Evolutionary conservation across 208 protist genomes (phyloP), one percentile per base, ranked within the genome.

Genomic region (Acanthamoeba royreba): DNA sequence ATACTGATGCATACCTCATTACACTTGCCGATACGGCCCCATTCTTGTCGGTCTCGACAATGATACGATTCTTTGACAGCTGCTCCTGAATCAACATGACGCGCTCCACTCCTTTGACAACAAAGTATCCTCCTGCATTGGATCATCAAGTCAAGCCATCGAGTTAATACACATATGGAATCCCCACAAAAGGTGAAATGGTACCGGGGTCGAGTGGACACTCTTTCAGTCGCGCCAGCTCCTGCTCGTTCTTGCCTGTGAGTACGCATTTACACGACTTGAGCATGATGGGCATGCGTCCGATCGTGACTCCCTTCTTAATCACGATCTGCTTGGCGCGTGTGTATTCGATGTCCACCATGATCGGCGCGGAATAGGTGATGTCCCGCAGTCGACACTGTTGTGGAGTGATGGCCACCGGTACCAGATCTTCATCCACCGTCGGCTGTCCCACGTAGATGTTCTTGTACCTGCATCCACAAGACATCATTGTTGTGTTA

Each of bases 231-330:
- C 95, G 92, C 40, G 99, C 97, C 31, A 99, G 96, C 95, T 99
- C 97, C 69, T 98, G 98, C 11, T 97, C 94, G 11, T 93, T 97
- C 94, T 98, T 98, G 3, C 96, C 96, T 61, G 96, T 96, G 0
- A 99, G 95, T 38, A 99, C 98, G 96, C 99, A 99, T 53, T 98
- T 97, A n/a, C 96, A 97, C 46, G 98, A 99, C 42, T 99, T 97
- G 17, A 99, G 97, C 99, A 99, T 99, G 33, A 99, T 99, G 0
- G 99, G 99, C 91, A 99, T 99, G 33, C 98, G 97, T 0, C 99
- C 99, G 95, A 99, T 99, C 47, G 96, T 95, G 28, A 99, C 96
- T 91, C 98, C 97, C 1, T 96, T 97, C 66, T 98, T 96, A 31
- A 96, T 94, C 40, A 98, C 88, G 1, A 96, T 94, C n/a, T 94